These are phyloP conservation scores for Porcisia deanei DNA, from an alignment of 208 protist genomes.

Conservation along the genomic window DNA sequence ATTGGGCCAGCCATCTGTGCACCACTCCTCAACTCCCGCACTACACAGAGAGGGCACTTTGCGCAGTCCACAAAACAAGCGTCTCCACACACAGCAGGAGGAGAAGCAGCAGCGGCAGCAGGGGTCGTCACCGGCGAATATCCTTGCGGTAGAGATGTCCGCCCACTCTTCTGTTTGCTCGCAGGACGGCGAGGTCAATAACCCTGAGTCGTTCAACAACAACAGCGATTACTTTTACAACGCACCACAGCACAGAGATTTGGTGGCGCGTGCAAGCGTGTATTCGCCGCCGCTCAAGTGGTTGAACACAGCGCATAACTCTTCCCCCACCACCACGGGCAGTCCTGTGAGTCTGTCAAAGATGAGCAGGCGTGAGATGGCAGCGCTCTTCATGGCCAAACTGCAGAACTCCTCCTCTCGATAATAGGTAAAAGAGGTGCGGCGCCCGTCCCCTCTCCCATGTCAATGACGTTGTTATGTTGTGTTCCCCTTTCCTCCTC, in stretches of 20 bases:
- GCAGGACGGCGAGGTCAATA: constrained; percentile 3
- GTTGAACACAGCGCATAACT: neutral
- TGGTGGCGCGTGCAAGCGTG: neutral
- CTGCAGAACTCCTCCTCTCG: constrained; percentile 10
- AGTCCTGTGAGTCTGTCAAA: neutral
- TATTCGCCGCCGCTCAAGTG: neutral
- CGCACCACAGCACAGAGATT: neutral
- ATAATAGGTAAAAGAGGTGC: neutral
- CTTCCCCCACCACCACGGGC: neutral
- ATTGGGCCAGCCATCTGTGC: neutral
- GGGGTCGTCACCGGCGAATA: neutral
- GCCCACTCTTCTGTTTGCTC: constrained; percentile 13
- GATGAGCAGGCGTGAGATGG: constrained; percentile 18
- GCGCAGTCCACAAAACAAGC: neutral
- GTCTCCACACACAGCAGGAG: neutral
- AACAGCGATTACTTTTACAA: neutral
- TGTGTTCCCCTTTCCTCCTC: too few species aligned
- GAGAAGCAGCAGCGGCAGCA: neutral
- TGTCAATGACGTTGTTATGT: neutral
- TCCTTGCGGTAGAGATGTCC: constrained; percentile 32
- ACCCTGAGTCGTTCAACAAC: neutral
- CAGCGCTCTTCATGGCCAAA: constrained; percentile 35
- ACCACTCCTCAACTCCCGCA: neutral
- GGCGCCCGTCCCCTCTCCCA: neutral
- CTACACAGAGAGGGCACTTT: neutral